These are phyloP conservation scores for Ceratorhiza oryzae-sativae DNA, from an alignment of 1,284 basidiomycete species.

Conservation along the genomic window DNA sequence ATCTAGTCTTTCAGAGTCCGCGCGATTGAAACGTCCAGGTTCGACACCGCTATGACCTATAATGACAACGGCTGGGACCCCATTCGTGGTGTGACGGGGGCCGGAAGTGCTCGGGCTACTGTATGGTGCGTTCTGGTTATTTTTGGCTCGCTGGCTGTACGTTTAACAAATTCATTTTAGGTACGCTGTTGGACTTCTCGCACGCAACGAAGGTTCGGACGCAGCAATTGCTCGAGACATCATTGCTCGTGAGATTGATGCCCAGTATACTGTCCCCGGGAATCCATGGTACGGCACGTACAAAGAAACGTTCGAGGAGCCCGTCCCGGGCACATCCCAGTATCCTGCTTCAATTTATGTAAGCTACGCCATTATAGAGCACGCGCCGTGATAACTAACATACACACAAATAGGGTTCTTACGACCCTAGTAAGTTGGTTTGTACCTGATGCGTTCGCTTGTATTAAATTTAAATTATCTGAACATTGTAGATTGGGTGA, in stretches of 20 bases:
- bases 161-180: neutral
- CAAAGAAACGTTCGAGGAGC: conserved; percentile 32
- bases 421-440: conserved; percentile 10
- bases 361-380: neutral
- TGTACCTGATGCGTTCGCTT: too few species aligned
- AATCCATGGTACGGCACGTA: conserved; percentile 32
- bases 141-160: neutral
- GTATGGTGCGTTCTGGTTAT: conserved; percentile 4
- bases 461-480: neutral
- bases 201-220: conserved; percentile 30
- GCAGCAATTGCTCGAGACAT: conserved; percentile 10
- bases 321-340: conserved; percentile 25
- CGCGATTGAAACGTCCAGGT: neutral
- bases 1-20: neutral
- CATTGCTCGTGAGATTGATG: conserved; percentile 18
- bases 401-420: conserved; percentile 1
- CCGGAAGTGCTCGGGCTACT: conserved; percentile 24
- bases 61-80: conserved; percentile 33
- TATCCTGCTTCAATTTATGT: conserved; percentile 31
- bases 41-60: conserved; percentile 29
- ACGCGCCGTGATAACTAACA: too few species aligned
- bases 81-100: conserved; percentile 18
- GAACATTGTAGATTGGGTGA: conserved; percentile 21
- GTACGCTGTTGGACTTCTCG: conserved; percentile 22
- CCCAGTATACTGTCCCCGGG: conserved; percentile 27